phyloP scores from a whole-genome alignment of 2,329 filamentous ascomycete species.

The Diaporthe ampelina region DNA sequence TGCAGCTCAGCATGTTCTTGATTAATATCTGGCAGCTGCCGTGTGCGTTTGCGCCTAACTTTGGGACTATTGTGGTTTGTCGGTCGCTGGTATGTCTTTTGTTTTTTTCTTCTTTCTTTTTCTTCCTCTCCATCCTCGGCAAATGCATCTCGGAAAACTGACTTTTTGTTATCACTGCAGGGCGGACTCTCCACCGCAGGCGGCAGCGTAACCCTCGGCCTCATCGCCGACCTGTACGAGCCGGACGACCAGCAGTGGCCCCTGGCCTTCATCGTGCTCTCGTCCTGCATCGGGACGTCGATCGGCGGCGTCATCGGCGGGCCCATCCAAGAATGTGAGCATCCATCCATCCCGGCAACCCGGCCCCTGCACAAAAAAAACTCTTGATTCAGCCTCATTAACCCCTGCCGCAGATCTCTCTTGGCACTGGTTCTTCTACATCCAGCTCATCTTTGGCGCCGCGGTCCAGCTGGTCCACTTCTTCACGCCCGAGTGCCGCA shows the following conservation, averaged over 20 bases:
- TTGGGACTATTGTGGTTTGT: constrained; percentile 57
- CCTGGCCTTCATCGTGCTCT: constrained; percentile 71
- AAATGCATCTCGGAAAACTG: neutral
- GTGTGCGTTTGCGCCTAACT: constrained; percentile 57
- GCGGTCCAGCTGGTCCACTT: constrained; percentile 64
- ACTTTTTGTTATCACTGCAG: no score
- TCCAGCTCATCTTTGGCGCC: constrained; percentile 70
- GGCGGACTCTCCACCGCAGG: constrained; percentile 74
- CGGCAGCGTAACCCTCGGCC: constrained; percentile 74
- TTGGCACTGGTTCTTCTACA: constrained; percentile 73
- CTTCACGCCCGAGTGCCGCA: constrained; percentile 70
- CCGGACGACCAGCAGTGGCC: constrained; percentile 70
- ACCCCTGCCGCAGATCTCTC: constrained; percentile 24
- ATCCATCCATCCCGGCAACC: no score
- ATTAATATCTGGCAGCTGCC: constrained; percentile 69
- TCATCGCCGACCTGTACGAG: constrained; percentile 74
- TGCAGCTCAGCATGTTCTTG: constrained; percentile 64
- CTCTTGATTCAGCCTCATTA: neutral
- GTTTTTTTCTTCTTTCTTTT: no score
- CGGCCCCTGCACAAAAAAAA: neutral
- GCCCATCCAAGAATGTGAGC: constrained; percentile 18
- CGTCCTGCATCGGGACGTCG: constrained; percentile 68
- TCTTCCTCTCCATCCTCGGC: accelerated
- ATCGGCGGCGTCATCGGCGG: constrained; percentile 69
- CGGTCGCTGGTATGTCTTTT: constrained; percentile 55